Evolutionary conservation across 2,329 filamentous ascomycete species (phyloP).

Genomic region (Colletotrichum salicis): DNA sequence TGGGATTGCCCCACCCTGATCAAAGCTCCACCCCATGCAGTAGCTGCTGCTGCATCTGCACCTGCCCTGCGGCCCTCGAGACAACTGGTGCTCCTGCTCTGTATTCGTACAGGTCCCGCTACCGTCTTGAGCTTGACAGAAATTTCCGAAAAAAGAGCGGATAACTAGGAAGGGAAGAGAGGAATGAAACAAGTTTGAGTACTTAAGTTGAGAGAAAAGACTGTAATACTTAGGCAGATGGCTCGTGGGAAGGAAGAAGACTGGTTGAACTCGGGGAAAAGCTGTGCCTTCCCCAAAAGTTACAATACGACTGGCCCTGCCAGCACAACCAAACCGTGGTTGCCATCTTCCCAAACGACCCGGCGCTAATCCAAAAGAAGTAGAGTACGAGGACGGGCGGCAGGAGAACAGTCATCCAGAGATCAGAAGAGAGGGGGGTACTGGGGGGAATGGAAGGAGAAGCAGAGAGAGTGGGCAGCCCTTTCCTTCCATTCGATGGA

Average conservation of each 20-base stretch:
- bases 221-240: too few relatives aligned
- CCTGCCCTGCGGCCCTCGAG: not conserved
- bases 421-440: not conserved
- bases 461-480: not conserved
- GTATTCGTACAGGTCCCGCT: not conserved
- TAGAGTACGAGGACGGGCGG: conserved; percentile 15
- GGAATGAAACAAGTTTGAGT: not conserved
- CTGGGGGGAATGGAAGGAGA: not conserved
- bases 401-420: not conserved
- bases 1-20: conserved; percentile 19
- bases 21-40: conserved; percentile 8
- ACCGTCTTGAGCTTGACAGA: too few relatives aligned
- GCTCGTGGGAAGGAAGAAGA: too few relatives aligned
- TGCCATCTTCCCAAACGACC: not conserved
- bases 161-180: not conserved
- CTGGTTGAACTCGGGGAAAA: not conserved
- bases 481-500: conserved; percentile 6
- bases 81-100: not conserved
- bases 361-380: conserved; percentile 2
- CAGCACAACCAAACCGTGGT: not conserved
- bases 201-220: too few relatives aligned
- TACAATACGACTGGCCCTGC: not conserved
- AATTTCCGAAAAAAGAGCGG: not conserved
- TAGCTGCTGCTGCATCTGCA: not conserved
- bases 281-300: not conserved